Evolutionary conservation across 2,329 filamentous ascomycete species (phyloP), one percentile per base, ranked within the genome.

Genomic region (Aotearoamyces nothofagi): DNA sequence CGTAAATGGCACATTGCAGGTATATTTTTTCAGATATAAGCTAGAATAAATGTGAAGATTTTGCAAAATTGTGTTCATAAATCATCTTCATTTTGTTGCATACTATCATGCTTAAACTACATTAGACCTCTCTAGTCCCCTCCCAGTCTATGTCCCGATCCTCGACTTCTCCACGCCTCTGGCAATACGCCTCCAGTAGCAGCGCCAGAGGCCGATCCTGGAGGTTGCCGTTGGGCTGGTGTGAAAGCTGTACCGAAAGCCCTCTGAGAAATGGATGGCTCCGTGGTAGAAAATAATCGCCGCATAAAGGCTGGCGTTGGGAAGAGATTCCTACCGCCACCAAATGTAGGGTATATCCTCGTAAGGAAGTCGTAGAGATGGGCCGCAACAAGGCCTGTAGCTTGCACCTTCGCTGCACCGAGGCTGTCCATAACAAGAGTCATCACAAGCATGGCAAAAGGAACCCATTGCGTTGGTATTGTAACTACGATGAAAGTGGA

Each of bases 321-420:
- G 19, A 94, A 61, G 27, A 77, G 63, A 46, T 86, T 92, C 29
- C 60, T 63, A 1, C 90, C 90, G 32, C 81, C 80, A 17, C 84
- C 87, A 47, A 90, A 90, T 31, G 80, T 72, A 4, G 90, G 90
- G 63, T 84, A 96, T 23, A 94, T 65, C 27, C 81, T 69, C 2
- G 80, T 83, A 27, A 94, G 53, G 47, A 96, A 98, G 50, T 96
- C 81, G 54, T 83, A 92, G 12, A 90, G 46, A 51, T 98, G 90
- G 4, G 86, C 86, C 9, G 86, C 81, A 24, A 92, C 39, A 8
- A 98, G 62, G n/a, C 90, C 90, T 17, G 70, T 80, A 4, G 71
- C 52, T 46, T 92, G 74, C 4, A 74, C 45, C 32, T 79, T 47
- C 8, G 79, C 65, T 11, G 55, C 55, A 3, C 52, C 40, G 19